phyloP scores from a whole-genome alignment of 768 basidiomycete species.

The Lyophyllum shimeji region DNA sequence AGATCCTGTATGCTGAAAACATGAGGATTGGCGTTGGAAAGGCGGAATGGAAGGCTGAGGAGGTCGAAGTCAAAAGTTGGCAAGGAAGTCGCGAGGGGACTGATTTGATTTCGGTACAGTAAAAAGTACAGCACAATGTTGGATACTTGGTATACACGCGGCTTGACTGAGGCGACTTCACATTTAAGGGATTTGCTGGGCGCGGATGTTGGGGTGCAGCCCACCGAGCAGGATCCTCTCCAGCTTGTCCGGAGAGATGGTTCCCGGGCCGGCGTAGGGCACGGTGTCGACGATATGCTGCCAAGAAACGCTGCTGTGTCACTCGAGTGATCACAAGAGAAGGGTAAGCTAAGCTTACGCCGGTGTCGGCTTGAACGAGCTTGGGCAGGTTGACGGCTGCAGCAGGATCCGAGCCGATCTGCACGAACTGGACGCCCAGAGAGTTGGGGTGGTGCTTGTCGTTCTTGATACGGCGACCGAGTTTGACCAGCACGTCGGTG shows the following conservation, averaged over 20 bases:
- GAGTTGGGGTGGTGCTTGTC: conserved; percentile 7
- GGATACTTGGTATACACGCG: not conserved
- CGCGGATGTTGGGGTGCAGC: conserved; percentile 9
- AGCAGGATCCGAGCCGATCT: conserved; percentile 1
- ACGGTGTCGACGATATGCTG: conserved; percentile 6
- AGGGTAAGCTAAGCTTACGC: not conserved
- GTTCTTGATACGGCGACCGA: not conserved
- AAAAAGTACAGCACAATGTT: not conserved
- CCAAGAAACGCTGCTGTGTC: not conserved
- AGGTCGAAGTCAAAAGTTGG: not conserved
- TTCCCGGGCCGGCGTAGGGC: conserved; percentile 1
- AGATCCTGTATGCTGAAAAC: too few species aligned
- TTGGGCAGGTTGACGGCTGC: not conserved
- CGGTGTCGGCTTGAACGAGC: conserved; percentile 2
- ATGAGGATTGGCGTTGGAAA: too few species aligned
- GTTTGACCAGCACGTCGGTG: conserved; percentile 1
- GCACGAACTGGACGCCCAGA: conserved; percentile 9
- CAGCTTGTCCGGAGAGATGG: conserved; percentile 4
- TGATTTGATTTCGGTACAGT: not conserved
- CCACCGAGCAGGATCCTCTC: conserved; percentile 8
- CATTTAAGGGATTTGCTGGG: not conserved
- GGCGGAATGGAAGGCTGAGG: too few species aligned
- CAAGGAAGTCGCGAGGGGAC: not conserved
- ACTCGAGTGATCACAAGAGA: not conserved
- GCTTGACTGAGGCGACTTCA: not conserved